A percentile compares a stretch with the other conserved stretches of the same genome.
Conservation (phyloP, 2,329 filamentous ascomycete species). For the Penicillium sp. region DNA sequence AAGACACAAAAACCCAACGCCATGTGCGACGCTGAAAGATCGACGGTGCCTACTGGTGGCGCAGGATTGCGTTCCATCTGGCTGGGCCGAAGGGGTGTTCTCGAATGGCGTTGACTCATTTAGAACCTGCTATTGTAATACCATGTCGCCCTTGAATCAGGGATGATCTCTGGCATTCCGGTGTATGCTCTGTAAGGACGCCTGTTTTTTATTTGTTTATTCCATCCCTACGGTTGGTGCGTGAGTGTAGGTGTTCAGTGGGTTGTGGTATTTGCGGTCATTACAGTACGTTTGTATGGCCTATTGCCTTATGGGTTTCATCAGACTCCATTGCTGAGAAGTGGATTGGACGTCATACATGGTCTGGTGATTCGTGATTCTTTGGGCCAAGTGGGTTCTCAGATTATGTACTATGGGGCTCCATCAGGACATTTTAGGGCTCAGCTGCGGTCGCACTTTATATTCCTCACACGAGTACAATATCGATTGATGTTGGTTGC, state of each 20-base stretch:
- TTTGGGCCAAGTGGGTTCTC: neutral
- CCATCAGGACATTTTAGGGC: conserved; percentile 15
- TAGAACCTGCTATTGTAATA: conserved; percentile 5
- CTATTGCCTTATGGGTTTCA: conserved; percentile 1
- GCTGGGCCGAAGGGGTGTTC: conserved; percentile 12
- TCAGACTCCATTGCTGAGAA: neutral
- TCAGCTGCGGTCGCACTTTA: conserved; percentile 13
- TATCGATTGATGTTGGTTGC: neutral
- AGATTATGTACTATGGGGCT: neutral
- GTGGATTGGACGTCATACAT: conserved; percentile 10
- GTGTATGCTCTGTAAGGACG: conserved; percentile 19
- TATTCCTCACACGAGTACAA: conserved; percentile 4
- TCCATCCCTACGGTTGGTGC: conserved; percentile 24
- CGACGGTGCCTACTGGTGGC: conserved; percentile 19
- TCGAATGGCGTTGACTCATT: conserved; percentile 20
- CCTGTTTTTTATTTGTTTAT: conserved; percentile 6
- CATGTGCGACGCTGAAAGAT: conserved; percentile 25
- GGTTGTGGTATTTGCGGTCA: neutral
- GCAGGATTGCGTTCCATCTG: conserved; percentile 16
- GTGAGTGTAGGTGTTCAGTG: conserved; percentile 15
- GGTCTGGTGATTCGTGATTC: neutral
- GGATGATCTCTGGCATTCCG: conserved; percentile 17
- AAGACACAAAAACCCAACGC: conserved; percentile 5
- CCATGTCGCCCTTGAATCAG: conserved; percentile 13
- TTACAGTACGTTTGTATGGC: neutral